Conservation (phyloP, 2,329 filamentous ascomycete species). For the Helotiales sp. region DNA sequence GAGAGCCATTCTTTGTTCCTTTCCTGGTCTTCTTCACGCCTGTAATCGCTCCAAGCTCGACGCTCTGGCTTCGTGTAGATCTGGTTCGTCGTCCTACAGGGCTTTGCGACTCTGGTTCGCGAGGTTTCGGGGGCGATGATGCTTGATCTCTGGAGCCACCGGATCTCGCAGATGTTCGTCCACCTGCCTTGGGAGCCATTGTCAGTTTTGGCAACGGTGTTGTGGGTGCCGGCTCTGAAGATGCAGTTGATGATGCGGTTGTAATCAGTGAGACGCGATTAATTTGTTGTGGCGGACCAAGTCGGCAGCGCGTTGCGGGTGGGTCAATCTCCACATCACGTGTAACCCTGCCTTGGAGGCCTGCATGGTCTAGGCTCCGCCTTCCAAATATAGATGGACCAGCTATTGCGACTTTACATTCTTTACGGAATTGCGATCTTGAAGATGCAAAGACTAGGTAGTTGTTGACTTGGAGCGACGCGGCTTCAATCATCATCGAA, state of each 20-base stretch:
- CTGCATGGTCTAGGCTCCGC: too few relatives aligned
- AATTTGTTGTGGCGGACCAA: background rate
- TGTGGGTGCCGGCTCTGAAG: background rate
- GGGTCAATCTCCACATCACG: conserved; percentile 7
- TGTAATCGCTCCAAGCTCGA: conserved; percentile 31
- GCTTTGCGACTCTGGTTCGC: conserved; percentile 18
- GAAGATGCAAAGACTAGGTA: too few relatives aligned
- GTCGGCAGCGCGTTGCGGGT: background rate
- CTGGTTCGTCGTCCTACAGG: conserved; percentile 26
- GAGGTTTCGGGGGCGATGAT: conserved; percentile 29
- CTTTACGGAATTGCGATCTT: too few relatives aligned
- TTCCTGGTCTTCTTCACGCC: conserved; percentile 7
- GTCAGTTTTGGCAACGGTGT: background rate
- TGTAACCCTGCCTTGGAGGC: background rate
- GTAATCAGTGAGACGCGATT: background rate
- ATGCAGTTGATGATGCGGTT: background rate
- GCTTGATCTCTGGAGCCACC: conserved; percentile 23
- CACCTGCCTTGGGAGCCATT: conserved; percentile 7
- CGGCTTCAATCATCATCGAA: too few relatives aligned
- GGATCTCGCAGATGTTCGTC: conserved; percentile 24
- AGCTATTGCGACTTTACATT: background rate
- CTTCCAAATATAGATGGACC: background rate
- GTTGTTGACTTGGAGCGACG: too few relatives aligned
- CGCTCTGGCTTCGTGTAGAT: conserved; percentile 41
- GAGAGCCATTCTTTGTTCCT: conserved; percentile 3